Evolutionary conservation across 2,329 filamentous ascomycete species (phyloP), one percentile per base, ranked within the genome.

Genomic region (Calonectria hawksworthii): DNA sequence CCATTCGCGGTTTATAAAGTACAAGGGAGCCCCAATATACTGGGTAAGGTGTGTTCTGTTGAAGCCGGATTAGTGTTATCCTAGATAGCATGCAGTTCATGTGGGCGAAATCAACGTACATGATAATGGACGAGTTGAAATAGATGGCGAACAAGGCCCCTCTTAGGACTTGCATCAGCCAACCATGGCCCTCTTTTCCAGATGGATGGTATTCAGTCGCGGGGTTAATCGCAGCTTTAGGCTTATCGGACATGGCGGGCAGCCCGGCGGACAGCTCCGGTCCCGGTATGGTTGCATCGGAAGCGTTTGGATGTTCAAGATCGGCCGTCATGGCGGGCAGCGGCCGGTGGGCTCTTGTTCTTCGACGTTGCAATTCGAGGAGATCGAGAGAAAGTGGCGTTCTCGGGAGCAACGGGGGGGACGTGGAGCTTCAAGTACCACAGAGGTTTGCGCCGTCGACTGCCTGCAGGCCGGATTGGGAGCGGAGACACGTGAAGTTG

Each of bases 1-100:
- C 82, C 94, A 91, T 59, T 95, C 93, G 73, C 92, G 92, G 83
- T 95, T 94, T 81, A 95, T 87, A 75, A 93, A 90, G 83, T 97
- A 97, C 63, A 98, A 85, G 2, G 95, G 95, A 0, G 91, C 86
- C 41, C 95, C 95, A 73, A 98, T 86, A 76, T 96, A 89, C 82
- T 98, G 95, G 9, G 95, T 95, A 23, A 91, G 83, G 79, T 91
- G 90, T 80, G 94, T 92, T 21, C 92, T 94, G 65, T 61, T 10
- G 47, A 51, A 5, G 13, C 18, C 18, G 14, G 64, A 68, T 81
- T 34, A 80, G 77, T 52, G 47, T 32, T 41, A 26, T 41, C 41
- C 38, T 18, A 34, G 16, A 65, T 50, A 30, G 18, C 28, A 47
- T n/a, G 26, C 30, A 23, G 26, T 28, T 10, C 34, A 32, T 28